Evolutionary conservation across 2,329 filamentous ascomycete genomes (phyloP).

Genomic region (Talaromyces sp.): DNA sequence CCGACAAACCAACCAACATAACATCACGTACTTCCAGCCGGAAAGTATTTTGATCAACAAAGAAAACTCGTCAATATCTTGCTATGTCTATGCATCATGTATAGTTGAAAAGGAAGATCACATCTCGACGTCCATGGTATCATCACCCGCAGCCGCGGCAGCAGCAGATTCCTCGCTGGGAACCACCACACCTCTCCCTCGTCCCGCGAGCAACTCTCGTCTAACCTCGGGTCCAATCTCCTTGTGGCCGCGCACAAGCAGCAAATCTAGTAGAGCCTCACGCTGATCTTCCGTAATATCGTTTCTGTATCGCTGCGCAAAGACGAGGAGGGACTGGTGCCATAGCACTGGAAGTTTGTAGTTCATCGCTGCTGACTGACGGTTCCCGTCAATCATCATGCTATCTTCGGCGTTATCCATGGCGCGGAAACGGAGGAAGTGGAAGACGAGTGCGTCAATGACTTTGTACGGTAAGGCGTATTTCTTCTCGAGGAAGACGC

Average conservation of each 20-base stretch:
- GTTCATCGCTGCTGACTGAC: conserved; percentile 48
- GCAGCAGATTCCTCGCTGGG: conserved; percentile 54
- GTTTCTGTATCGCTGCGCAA: conserved; percentile 91
- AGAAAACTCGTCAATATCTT: conserved; percentile 26
- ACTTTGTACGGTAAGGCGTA: conserved; percentile 95
- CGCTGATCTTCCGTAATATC: conserved; percentile 95
- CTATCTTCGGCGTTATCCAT: conserved; percentile 58
- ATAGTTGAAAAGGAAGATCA: conserved; percentile 23
- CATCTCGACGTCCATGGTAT: conserved; percentile 77
- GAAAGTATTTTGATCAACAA: conserved; percentile 11
- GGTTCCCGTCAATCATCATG: conserved; percentile 42
- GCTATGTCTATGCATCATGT: conserved; percentile 6
- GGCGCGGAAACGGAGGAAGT: conserved; percentile 86
- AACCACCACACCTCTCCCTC: conserved; percentile 72
- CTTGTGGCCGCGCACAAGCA: conserved; percentile 80
- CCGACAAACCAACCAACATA: conserved; percentile 18
- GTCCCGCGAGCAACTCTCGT: conserved; percentile 80
- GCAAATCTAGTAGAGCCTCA: conserved; percentile 82
- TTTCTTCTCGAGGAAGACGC: conserved; percentile 89
- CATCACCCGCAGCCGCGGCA: conserved; percentile 69
- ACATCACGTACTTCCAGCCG: neutral
- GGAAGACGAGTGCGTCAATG: conserved; percentile 90
- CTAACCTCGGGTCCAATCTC: conserved; percentile 89
- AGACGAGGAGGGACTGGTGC: conserved; percentile 90
- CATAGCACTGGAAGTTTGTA: conserved; percentile 83